Base-by-base conservation (phyloP, 306 rosid species). In the Corylus avellana region DNA sequence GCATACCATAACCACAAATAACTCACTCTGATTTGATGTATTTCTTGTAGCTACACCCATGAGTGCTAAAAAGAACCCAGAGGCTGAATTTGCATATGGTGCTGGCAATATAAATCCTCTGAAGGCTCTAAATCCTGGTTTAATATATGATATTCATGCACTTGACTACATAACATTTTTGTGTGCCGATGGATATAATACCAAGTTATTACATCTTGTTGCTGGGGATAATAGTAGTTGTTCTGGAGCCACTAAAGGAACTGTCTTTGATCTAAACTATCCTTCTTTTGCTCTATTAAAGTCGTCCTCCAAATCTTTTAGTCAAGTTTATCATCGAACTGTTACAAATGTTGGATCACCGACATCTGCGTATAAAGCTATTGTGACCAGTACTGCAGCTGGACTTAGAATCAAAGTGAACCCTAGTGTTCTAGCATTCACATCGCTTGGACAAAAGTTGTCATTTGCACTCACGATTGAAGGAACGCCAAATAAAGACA, bases 341-440 rank as follows among this genome's bases (percentile, higher is more conserved):
- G 86, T 81, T 42, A 89, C 91, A 11, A 84, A 87, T 72, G 90
- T 89, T n/a, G 91, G 93, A 12, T 79, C 84, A 0, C 47, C 75
- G 12, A 61, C 7, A 0, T 84, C 92, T 0, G 82, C 81, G 0
- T 88, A 88, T 39, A 79, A 25, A 62, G 88, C 91, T 4, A 39
- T 12, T 9, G 79, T 86, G 77, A 55, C 2, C 29, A 73, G 2
- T 32, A 32, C 79, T 47, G 84, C 87, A 4, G 4, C 20, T 27
- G 84, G 85, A 47, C 73, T 88, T 18, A 35, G n/a, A 14, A 81
- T 91, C 13, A 5, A 68, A 49, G 88, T 84, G 69, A 84, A 49
- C 5, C 91, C 92, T 0, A 54, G 20, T 22, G 75, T 85, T 71
- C 72, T 92, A 4, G 58, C 85, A 0, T 92, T 90, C 83, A 74